Conservation (phyloP, 225 moss, liverwort and hornwort species). For the Thuidium tamariscinum region DNA sequence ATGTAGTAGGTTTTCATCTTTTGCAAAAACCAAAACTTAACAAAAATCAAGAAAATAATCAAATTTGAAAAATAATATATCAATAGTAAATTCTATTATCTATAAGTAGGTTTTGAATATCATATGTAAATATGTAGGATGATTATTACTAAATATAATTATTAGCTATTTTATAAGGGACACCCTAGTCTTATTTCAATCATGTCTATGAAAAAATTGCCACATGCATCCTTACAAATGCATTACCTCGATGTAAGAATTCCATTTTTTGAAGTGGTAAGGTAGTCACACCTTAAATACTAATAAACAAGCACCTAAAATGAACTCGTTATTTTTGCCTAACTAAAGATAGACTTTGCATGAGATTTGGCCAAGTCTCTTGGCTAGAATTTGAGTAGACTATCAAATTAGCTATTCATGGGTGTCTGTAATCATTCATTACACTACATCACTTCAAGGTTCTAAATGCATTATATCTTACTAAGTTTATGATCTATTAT, state of each 20-base stretch:
- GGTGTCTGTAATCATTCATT: neutral
- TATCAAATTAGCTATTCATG: neutral
- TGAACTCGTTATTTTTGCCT: fast-evolving
- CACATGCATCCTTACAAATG: neutral
- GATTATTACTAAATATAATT: too few relatives aligned
- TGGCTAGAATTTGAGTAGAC: neutral
- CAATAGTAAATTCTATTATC: too few relatives aligned
- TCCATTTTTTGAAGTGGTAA: neutral
- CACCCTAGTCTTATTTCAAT: too few relatives aligned
- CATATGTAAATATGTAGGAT: too few relatives aligned
- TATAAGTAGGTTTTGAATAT: too few relatives aligned
- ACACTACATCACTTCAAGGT: neutral
- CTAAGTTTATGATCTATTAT: neutral
- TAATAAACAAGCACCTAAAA: neutral
- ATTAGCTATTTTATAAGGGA: too few relatives aligned
- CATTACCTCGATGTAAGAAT: neutral
- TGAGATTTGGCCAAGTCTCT: too few relatives aligned
- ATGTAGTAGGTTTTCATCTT: too few relatives aligned
- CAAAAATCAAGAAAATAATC: neutral
- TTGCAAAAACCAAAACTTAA: too few relatives aligned
- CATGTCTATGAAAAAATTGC: too few relatives aligned
- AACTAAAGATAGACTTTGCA: neutral
- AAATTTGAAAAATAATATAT: too few relatives aligned
- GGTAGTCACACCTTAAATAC: neutral
- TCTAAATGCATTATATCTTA: fast-evolving